A percentile compares a stretch with the other conserved stretches of the same genome.
phyloP scores from a whole-genome alignment of 164 flowering plant genomes.

The Amborella trichopoda region DNA sequence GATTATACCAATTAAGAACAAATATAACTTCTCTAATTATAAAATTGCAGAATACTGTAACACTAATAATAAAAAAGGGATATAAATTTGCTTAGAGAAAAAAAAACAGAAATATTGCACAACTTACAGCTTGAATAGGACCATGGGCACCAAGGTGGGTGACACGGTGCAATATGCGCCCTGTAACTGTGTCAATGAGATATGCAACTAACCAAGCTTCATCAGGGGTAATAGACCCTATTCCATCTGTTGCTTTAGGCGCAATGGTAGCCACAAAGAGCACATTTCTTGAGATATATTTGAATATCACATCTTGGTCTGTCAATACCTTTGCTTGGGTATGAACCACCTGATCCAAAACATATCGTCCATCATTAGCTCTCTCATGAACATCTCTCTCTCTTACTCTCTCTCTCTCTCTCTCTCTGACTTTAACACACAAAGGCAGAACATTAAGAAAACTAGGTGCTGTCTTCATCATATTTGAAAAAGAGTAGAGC shows the following conservation, averaged over 20 bases:
- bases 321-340: conserved; percentile 81
- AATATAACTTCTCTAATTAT: not conserved
- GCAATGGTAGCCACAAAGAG: conserved; percentile 84
- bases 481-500: too few relatives aligned
- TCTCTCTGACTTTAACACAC: too few relatives aligned
- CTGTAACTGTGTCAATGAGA: conserved; percentile 25
- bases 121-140: conserved; percentile 91
- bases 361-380: not conserved
- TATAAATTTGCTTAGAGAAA: not conserved
- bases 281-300: conserved; percentile 77
- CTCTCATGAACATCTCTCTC: too few relatives aligned
- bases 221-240: conserved; percentile 82
- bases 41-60: too few relatives aligned
- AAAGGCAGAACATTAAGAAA: too few relatives aligned
- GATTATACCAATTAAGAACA: too few relatives aligned
- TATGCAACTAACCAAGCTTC: conserved; percentile 52
- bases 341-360: conserved; percentile 73
- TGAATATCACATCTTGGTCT: conserved; percentile 83
- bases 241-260: conserved; percentile 69
- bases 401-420: too few relatives aligned
- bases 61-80: too few relatives aligned
- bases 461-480: too few relatives aligned
- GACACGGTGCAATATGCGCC: conserved; percentile 24
- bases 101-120: conserved; percentile 1
- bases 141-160: conserved; percentile 45